Evolutionary conservation across 768 basidiomycete genomes (phyloP).

Genomic region (Calocybe cyanea): DNA sequence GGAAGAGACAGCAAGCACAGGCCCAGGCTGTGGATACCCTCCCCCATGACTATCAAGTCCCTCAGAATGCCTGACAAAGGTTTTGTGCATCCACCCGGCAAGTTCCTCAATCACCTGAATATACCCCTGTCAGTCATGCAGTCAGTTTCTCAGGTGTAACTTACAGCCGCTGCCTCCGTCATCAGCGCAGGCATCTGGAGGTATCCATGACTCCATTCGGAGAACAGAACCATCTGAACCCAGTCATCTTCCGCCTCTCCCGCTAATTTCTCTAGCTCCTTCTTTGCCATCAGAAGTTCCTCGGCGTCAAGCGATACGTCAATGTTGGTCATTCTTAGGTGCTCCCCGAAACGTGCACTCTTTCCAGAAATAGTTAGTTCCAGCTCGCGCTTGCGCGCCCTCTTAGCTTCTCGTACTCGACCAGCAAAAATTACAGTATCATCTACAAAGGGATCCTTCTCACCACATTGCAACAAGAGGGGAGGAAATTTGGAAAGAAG

Average conservation of each 20-base stretch:
- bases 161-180: constrained; percentile 66
- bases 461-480: constrained; percentile 90
- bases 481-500: constrained; percentile 93
- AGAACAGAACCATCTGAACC: constrained; percentile 91
- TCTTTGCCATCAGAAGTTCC: constrained; percentile 39
- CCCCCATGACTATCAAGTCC: constrained; percentile 3
- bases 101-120: constrained; percentile 66
- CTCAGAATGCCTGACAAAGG: constrained; percentile 35
- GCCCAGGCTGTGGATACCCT: background rate
- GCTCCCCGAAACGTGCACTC: constrained; percentile 60
- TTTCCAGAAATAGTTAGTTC: constrained; percentile 57
- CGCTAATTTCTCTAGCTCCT: constrained; percentile 57
- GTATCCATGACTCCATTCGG: constrained; percentile 97
- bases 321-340: constrained; percentile 54
- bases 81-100: constrained; percentile 87
- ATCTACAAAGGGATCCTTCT: constrained; percentile 93
- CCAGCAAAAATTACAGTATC: constrained; percentile 97
- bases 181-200: constrained; percentile 92
- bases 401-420: constrained; percentile 91
- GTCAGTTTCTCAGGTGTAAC: constrained; percentile 12
- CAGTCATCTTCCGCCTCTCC: constrained; percentile 86
- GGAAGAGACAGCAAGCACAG: constrained; percentile 15
- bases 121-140: constrained; percentile 2
- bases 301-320: constrained; percentile 29
- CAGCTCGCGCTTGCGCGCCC: constrained; percentile 72